Percentiles rank a stretch among this genome's conserved stretches.
Conservation (phyloP, 2,329 filamentous ascomycete species). For the Paecilomyces niveus region DNA sequence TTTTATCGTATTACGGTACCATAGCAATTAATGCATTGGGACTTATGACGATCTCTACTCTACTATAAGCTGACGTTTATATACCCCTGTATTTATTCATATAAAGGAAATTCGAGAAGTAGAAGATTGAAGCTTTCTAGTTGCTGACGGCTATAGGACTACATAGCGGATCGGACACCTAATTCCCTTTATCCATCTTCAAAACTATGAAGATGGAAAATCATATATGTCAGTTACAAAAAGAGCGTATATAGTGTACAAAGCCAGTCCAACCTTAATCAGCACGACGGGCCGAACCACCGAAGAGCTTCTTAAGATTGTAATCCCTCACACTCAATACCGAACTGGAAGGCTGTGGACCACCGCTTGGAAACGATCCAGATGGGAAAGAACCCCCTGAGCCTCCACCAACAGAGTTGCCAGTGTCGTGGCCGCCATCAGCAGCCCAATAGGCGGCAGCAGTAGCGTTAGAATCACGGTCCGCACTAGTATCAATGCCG, state of each 20-base stretch:
- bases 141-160: too few relatives aligned
- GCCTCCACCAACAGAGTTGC: background rate
- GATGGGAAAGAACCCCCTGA: background rate
- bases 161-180: too few relatives aligned
- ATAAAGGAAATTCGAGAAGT: too few relatives aligned
- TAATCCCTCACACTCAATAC: background rate
- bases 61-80: too few relatives aligned
- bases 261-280: background rate
- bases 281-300: background rate
- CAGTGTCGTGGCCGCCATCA: conserved; percentile 12
- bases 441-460: conserved; percentile 16
- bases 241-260: background rate
- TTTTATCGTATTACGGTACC: background rate
- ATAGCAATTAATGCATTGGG: too few relatives aligned
- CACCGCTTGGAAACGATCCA: background rate
- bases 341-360: background rate
- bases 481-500: conserved; percentile 37
- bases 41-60: too few relatives aligned
- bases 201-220: too few relatives aligned
- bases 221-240: background rate
- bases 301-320: background rate
- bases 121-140: too few relatives aligned
- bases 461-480: conserved; percentile 18
- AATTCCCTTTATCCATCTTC: too few relatives aligned
- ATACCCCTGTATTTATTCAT: too few relatives aligned